Percentiles rank a stretch among this genome's conserved stretches.
Evolutionary conservation across 2,329 filamentous ascomycete genomes (phyloP).

Genomic region (Verticillium nonalfalfae): DNA sequence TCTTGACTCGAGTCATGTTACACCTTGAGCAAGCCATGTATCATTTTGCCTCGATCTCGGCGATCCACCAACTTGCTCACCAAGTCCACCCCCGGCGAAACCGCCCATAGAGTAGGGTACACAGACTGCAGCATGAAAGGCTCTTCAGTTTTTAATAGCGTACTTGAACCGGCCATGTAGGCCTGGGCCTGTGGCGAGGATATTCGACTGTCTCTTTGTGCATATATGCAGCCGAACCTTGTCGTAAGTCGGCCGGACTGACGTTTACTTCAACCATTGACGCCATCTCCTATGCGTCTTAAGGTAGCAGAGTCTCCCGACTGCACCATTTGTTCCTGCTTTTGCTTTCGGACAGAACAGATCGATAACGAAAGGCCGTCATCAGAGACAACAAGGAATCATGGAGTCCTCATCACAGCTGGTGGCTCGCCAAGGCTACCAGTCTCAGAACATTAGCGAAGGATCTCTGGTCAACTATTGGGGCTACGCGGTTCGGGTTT

Average conservation of each 20-base stretch:
- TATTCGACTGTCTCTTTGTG: too few species aligned
- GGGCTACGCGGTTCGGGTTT: constrained; percentile 36
- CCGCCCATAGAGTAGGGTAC: not conserved
- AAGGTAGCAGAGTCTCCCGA: too few species aligned
- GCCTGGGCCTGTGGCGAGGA: not conserved
- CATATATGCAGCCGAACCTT: too few species aligned
- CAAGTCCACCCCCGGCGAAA: not conserved
- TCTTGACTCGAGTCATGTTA: not conserved
- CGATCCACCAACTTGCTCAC: not conserved
- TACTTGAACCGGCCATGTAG: not conserved
- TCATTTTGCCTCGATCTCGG: not conserved
- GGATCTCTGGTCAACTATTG: constrained; percentile 30
- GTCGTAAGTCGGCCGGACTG: too few species aligned
- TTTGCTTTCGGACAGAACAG: too few species aligned
- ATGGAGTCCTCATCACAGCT: constrained; percentile 5
- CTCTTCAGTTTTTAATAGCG: not conserved
- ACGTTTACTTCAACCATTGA: too few species aligned
- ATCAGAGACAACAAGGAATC: not conserved
- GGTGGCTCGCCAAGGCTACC: constrained; percentile 27
- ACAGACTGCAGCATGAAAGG: not conserved
- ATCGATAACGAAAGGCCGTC: too few species aligned
- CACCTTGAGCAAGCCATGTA: not conserved
- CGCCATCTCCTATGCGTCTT: too few species aligned
- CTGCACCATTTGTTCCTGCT: too few species aligned
- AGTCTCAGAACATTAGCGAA: constrained; percentile 29